These are phyloP conservation scores for Ophiostoma perfectum DNA, from an alignment of 2,329 filamentous ascomycete genomes.

Conservation along the genomic window DNA sequence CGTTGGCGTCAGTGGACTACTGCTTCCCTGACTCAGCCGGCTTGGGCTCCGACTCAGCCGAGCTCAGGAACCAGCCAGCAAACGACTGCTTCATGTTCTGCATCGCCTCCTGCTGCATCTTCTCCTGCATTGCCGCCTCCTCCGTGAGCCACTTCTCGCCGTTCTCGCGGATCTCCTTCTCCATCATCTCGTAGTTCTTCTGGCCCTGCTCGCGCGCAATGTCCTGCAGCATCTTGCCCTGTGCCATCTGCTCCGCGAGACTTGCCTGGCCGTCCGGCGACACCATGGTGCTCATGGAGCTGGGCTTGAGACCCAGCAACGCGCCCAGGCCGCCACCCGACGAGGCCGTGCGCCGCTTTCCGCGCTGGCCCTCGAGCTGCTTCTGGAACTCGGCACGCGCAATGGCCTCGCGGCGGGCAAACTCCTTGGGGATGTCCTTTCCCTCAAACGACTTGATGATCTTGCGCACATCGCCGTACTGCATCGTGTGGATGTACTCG, in stretches of 20 bases:
- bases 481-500: slow-evolving; percentile 94
- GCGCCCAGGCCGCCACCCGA: slow-evolving; percentile 55
- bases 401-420: slow-evolving; percentile 78
- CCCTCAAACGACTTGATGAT: slow-evolving; percentile 85
- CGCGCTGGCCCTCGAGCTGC: slow-evolving; percentile 63
- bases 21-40: slow-evolving; percentile 12
- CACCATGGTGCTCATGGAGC: slow-evolving; percentile 57
- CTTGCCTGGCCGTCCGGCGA: slow-evolving; percentile 43
- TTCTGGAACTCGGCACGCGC: slow-evolving; percentile 80
- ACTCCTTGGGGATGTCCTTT: slow-evolving; percentile 83
- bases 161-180: slow-evolving; percentile 87
- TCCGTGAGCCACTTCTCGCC: slow-evolving; percentile 95
- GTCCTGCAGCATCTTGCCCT: slow-evolving; percentile 97
- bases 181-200: slow-evolving; percentile 81
- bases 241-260: slow-evolving; percentile 69
- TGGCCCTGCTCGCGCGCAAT: slow-evolving; percentile 87
- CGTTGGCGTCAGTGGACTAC: background rate
- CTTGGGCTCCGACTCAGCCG: slow-evolving; percentile 5
- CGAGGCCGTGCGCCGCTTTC: slow-evolving; percentile 48
- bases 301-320: slow-evolving; percentile 71
- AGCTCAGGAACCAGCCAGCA: slow-evolving; percentile 47
- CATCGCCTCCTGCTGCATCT: slow-evolving; percentile 83
- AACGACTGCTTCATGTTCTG: slow-evolving; percentile 83
- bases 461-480: slow-evolving; percentile 78
- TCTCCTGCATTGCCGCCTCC: slow-evolving; percentile 82